phyloP scores from a whole-genome alignment of 805 yeast genomes.

The Metschnikowia kofuensis region DNA sequence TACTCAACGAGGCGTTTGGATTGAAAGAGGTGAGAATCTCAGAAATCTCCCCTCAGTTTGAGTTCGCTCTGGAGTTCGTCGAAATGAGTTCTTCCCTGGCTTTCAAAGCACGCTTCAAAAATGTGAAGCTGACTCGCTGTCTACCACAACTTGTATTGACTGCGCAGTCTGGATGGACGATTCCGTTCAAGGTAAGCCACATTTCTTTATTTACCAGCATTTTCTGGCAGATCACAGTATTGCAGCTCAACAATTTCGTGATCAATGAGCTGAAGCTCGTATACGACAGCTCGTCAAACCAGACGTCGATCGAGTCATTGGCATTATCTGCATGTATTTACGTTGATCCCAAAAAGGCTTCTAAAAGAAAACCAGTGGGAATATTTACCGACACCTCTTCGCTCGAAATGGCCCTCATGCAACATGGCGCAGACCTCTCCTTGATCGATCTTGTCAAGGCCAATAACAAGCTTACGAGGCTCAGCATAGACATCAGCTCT shows the following conservation, averaged over 20 bases:
- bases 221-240: slow-evolving; percentile 35
- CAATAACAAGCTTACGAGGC: slow-evolving; percentile 32
- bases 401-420: slow-evolving; percentile 37
- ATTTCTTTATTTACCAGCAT: slow-evolving; percentile 45
- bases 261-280: slow-evolving; percentile 39
- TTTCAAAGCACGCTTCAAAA: slow-evolving; percentile 17
- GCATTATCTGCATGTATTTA: slow-evolving; percentile 15
- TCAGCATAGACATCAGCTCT: slow-evolving; percentile 50
- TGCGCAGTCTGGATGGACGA: slow-evolving; percentile 50
- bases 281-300: slow-evolving; percentile 2
- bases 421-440: slow-evolving; percentile 46
- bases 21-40: slow-evolving; percentile 37
- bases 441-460: slow-evolving; percentile 44
- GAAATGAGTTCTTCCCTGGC: slow-evolving; percentile 7
- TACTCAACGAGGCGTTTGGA: slow-evolving; percentile 48
- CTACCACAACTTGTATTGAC: slow-evolving; percentile 35
- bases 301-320: slow-evolving; percentile 10
- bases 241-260: slow-evolving; percentile 45
- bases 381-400: slow-evolving; percentile 41
- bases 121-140: slow-evolving; percentile 18
- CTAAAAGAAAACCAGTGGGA: slow-evolving; percentile 19
- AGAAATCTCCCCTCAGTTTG: slow-evolving; percentile 51
- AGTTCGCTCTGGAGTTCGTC: slow-evolving; percentile 26
- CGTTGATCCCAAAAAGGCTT: slow-evolving; percentile 13
- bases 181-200: slow-evolving; percentile 46